Conservation (phyloP, 2,329 filamentous ascomycete genomes). For the Pseudogymnoascus pannorum region DNA sequence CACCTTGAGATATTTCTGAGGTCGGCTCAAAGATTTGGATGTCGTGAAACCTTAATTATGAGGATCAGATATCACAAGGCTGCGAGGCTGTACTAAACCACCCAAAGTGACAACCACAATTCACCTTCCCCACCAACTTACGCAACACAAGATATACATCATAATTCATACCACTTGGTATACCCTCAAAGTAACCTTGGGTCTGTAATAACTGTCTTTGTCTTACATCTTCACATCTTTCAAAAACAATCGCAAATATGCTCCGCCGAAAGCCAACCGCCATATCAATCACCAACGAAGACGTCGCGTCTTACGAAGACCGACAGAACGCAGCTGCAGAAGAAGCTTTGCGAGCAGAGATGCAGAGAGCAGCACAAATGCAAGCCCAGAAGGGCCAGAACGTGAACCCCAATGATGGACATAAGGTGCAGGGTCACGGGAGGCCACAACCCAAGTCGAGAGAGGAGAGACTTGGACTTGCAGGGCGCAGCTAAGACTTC, state of each 20-base stretch:
- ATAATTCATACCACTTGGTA: not conserved
- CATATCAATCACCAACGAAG: constrained; percentile 60
- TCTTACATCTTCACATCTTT: not conserved
- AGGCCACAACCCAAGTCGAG: constrained; percentile 24
- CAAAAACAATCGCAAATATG: constrained; percentile 36
- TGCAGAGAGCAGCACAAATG: constrained; percentile 18
- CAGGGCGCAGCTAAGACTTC: constrained; percentile 16
- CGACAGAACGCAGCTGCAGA: constrained; percentile 41
- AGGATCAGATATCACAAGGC: constrained; percentile 8
- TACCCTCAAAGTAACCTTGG: not conserved
- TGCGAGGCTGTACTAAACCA: not conserved
- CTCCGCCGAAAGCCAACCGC: constrained; percentile 61
- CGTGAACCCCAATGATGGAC: constrained; percentile 20
- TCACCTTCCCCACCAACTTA: not conserved
- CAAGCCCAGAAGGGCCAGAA: constrained; percentile 19
- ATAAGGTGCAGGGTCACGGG: constrained; percentile 19
- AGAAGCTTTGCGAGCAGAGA: constrained; percentile 18
- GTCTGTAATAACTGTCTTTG: not conserved
- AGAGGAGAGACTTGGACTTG: constrained; percentile 32
- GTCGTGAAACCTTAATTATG: constrained; percentile 3
- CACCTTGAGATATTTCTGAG: constrained; percentile 9
- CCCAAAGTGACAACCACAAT: not conserved
- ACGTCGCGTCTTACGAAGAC: constrained; percentile 64
- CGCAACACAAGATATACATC: not conserved
- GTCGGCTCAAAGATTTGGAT: constrained; percentile 7